Conservation (phyloP, 306 rosid species). For the Clitoria ternatea region DNA sequence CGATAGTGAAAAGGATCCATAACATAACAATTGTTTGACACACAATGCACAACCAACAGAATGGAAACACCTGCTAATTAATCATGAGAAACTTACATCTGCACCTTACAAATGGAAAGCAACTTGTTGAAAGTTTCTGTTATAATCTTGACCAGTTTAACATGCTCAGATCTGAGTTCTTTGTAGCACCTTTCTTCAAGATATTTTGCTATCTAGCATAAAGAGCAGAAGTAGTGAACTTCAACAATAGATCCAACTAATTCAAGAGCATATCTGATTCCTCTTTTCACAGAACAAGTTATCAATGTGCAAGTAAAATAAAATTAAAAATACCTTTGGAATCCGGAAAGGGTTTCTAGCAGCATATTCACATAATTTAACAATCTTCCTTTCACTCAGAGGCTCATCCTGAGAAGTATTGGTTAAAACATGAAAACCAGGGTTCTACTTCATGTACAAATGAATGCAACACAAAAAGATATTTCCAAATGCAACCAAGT, state of each 20-base stretch:
- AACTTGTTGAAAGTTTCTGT: constrained; percentile 72
- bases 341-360: constrained; percentile 83
- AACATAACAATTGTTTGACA: neutral
- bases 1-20: neutral
- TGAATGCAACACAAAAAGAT: neutral
- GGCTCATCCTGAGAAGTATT: constrained; percentile 61
- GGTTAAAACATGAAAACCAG: neutral
- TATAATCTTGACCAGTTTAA: constrained; percentile 59
- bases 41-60: neutral
- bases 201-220: constrained; percentile 74
- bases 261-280: neutral
- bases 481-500: neutral
- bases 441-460: constrained; percentile 2
- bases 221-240: constrained; percentile 10
- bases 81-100: constrained; percentile 68
- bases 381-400: constrained; percentile 81
- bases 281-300: neutral
- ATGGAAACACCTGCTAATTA: constrained; percentile 10
- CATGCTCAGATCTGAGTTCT: constrained; percentile 72
- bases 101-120: constrained; percentile 81
- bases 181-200: constrained; percentile 94
- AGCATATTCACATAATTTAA: constrained; percentile 93
- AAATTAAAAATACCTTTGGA: constrained; percentile 64
- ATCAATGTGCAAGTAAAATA: neutral
- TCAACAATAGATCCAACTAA: constrained; percentile 24